Conservation (phyloP, 2,329 filamentous ascomycete genomes). For the Arthrobotrys iridis region DNA sequence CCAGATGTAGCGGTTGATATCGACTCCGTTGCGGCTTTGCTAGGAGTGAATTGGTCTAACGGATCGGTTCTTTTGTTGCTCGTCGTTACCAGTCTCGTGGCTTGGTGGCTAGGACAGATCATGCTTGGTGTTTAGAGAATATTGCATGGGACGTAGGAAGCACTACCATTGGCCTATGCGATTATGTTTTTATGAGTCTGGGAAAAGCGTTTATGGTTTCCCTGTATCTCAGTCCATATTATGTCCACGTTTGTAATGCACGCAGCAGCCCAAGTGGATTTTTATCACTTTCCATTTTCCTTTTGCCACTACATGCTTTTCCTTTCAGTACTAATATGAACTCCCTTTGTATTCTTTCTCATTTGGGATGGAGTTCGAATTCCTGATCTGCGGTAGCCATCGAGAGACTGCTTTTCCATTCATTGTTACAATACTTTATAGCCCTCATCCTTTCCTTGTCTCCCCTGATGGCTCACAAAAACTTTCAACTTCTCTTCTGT, state of each 20-base stretch:
- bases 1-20: neutral
- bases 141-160: slow-evolving; percentile 45
- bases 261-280: slow-evolving; percentile 54
- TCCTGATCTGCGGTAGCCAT: slow-evolving; percentile 59
- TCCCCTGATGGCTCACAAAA: slow-evolving; percentile 12
- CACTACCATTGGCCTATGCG: slow-evolving; percentile 58
- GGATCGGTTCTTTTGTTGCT: slow-evolving; percentile 37
- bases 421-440: slow-evolving; percentile 53
- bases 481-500: neutral
- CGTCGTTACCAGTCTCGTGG: slow-evolving; percentile 3
- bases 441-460: neutral
- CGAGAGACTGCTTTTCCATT: slow-evolving; percentile 52
- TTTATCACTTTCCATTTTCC: slow-evolving; percentile 45
- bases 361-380: slow-evolving; percentile 56
- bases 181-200: slow-evolving; percentile 34
- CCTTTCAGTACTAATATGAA: slow-evolving; percentile 55
- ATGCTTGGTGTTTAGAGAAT: slow-evolving; percentile 34
- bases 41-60: slow-evolving; percentile 1
- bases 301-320: slow-evolving; percentile 55
- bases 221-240: slow-evolving; percentile 58
- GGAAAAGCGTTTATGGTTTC: slow-evolving; percentile 58
- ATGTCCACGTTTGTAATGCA: slow-evolving; percentile 56
- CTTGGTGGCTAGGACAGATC: slow-evolving; percentile 29
- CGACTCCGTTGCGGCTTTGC: neutral
- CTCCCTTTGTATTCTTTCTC: slow-evolving; percentile 54